Base-by-base conservation (phyloP, 257 asterid genomes). In the Jaltomata sinuosa region DNA sequence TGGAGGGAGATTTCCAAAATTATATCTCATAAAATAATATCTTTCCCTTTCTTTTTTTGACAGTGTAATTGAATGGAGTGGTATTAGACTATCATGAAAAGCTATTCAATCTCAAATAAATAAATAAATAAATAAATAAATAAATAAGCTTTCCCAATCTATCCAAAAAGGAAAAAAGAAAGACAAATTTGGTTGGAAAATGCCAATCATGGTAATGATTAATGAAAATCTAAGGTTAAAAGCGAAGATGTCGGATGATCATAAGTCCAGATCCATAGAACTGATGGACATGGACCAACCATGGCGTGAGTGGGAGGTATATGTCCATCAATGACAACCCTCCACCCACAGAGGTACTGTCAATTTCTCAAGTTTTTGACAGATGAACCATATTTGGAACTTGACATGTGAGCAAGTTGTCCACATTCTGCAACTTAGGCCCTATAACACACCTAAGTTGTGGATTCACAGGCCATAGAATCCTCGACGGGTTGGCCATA, bases 341-440 rank as follows among this genome's bases (percentile, higher is more conserved):
- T 83, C 68, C 82, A 85, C 83, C 84, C 64, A 86, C 85, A 54
- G 22, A 57, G 50, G 79, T 40, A 16, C 40, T 54, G 77, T 53
- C 81, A 50, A 36, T 57, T 27, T 80, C 25, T 40, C 82, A 16
- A 6, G 19, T 47, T 62, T 4, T 74, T 54, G 86, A 83, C 85
- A 76, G 80, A 50, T 36, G 80, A 81, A 74, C 83, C 80, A 52
- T 68, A 54, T 42, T 62, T 84, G 82, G 76, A 50, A 80, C 85
- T 83, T 80, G 83, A 57, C 87, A 74, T 62, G 80, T 45, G 77
- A 55, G 74, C 87, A 77, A 32, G 38, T 69, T 78, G 80, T 47
- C 87, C 4, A 57, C 52, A 61, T 57, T 68, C 59, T 79, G 49
- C 16, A 69, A 86, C 52, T 9, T 68, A 69, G 55, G 69, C 22